A percentile compares a stretch with the other conserved stretches of the same genome.
Conservation (phyloP, 2,329 filamentous ascomycete genomes). For the Allantophomopsis cytisporea region DNA sequence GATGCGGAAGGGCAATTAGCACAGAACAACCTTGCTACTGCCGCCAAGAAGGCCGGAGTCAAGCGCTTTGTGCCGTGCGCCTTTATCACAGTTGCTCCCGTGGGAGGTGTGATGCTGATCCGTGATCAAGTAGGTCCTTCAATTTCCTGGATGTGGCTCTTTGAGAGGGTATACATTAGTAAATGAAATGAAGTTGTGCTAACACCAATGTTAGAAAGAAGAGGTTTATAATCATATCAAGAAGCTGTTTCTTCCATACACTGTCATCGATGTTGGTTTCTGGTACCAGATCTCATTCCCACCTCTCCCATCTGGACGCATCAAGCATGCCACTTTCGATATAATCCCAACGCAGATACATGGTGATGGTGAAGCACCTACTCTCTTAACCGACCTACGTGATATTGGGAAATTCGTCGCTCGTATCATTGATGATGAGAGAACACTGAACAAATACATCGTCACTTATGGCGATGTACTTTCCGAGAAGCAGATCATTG, state of each 20-base stretch:
- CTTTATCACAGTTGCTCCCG: slow-evolving; percentile 18
- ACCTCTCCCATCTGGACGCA: slow-evolving; percentile 26
- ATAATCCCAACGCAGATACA: slow-evolving; percentile 15
- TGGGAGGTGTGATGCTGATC: slow-evolving; percentile 23
- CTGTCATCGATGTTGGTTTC: slow-evolving; percentile 42
- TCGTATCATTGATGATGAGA: slow-evolving; percentile 32
- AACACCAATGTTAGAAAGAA: slow-evolving; percentile 27
- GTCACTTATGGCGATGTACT: slow-evolving; percentile 31
- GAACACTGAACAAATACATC: slow-evolving; percentile 38
- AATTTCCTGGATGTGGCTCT: too few species aligned
- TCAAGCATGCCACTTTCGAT: slow-evolving; percentile 1
- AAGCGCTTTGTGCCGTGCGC: slow-evolving; percentile 36
- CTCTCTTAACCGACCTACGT: slow-evolving; percentile 30
- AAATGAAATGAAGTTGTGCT: not conserved
- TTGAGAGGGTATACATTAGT: too few species aligned
- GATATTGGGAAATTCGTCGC: slow-evolving; percentile 39
- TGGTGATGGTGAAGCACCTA: slow-evolving; percentile 29
- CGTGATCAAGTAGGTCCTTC: slow-evolving; percentile 21
- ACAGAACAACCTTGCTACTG: slow-evolving; percentile 31
- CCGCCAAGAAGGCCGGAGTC: slow-evolving; percentile 32
- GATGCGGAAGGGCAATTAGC: slow-evolving; percentile 19
- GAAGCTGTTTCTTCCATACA: slow-evolving; percentile 34
- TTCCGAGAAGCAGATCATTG: slow-evolving; percentile 30
- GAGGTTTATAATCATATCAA: slow-evolving; percentile 33
- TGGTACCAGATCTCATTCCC: slow-evolving; percentile 38